phyloP scores from a whole-genome alignment of 495 filamentous ascomycete species.

The Aspergillus heteromorphus region DNA sequence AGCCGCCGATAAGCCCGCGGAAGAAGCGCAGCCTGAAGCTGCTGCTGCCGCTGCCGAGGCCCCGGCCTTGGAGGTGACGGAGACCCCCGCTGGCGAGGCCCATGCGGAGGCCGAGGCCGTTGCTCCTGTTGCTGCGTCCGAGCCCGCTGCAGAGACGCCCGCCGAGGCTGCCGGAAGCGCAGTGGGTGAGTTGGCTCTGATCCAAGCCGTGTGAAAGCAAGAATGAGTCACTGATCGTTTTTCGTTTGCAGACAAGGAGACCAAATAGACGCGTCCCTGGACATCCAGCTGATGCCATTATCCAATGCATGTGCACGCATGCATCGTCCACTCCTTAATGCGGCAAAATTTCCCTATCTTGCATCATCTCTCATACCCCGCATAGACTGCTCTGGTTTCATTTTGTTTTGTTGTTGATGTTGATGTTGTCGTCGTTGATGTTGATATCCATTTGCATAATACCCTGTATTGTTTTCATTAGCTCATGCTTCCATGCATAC shows the following conservation, averaged over 20 bases:
- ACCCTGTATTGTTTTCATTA: constrained; percentile 1
- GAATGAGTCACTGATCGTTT: background rate
- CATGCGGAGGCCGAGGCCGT: constrained; percentile 11
- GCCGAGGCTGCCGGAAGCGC: constrained; percentile 6
- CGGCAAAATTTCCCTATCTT: background rate
- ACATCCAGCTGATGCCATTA: background rate
- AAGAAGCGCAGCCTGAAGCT: background rate
- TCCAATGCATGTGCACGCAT: background rate
- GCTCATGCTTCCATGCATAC: background rate
- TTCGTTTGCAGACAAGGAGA: background rate
- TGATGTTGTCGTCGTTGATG: too few relatives aligned
- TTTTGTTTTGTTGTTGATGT: background rate
- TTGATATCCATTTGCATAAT: constrained; percentile 3
- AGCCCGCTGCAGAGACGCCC: constrained; percentile 14
- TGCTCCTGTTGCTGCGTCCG: constrained; percentile 11
- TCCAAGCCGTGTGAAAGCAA: background rate
- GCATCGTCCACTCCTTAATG: constrained; percentile 1
- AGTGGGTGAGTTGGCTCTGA: background rate
- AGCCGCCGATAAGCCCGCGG: background rate
- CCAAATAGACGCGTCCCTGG: constrained; percentile 6
- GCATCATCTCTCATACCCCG: constrained; percentile 16
- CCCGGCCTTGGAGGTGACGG: background rate
- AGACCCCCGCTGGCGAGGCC: constrained; percentile 3
- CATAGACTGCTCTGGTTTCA: constrained; percentile 7
- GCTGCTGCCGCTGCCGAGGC: background rate